phyloP scores from a whole-genome alignment of 495 filamentous ascomycete genomes.

The Hypoxylon intermedium region DNA sequence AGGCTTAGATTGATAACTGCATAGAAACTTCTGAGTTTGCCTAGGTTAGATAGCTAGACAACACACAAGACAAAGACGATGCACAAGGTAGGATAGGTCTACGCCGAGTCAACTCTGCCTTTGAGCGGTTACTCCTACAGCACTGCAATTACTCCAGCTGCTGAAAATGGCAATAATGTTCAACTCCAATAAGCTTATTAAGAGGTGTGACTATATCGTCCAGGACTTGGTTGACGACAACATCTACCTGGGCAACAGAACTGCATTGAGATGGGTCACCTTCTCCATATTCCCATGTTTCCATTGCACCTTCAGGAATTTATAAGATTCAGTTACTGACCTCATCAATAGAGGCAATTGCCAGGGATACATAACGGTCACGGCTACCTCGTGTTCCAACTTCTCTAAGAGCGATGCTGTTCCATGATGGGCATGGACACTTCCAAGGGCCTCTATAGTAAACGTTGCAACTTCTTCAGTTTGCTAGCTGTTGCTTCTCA shows the following conservation, averaged over 20 bases:
- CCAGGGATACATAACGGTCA: neutral
- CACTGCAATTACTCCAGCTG: too few relatives aligned
- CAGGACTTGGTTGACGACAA: neutral
- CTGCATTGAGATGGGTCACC: neutral
- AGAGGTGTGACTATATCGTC: neutral
- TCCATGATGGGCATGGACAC: neutral
- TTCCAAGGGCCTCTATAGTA: too few relatives aligned
- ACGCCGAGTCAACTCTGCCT: too few relatives aligned
- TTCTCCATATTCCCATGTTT: neutral
- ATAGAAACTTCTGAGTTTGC: too few relatives aligned
- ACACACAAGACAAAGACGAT: too few relatives aligned
- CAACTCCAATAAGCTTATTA: too few relatives aligned
- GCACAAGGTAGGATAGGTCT: too few relatives aligned
- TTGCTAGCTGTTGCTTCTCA: too few relatives aligned
- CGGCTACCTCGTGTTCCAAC: neutral
- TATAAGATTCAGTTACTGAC: neutral
- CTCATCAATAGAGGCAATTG: neutral
- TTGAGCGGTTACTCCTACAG: neutral
- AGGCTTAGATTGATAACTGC: too few relatives aligned
- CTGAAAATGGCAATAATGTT: too few relatives aligned
- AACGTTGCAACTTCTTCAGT: too few relatives aligned
- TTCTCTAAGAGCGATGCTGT: neutral
- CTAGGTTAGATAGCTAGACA: too few relatives aligned
- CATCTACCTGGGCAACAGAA: neutral
- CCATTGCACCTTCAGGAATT: neutral